Conservation (phyloP, 2,329 filamentous ascomycete species). For the Penicillium sp. region DNA sequence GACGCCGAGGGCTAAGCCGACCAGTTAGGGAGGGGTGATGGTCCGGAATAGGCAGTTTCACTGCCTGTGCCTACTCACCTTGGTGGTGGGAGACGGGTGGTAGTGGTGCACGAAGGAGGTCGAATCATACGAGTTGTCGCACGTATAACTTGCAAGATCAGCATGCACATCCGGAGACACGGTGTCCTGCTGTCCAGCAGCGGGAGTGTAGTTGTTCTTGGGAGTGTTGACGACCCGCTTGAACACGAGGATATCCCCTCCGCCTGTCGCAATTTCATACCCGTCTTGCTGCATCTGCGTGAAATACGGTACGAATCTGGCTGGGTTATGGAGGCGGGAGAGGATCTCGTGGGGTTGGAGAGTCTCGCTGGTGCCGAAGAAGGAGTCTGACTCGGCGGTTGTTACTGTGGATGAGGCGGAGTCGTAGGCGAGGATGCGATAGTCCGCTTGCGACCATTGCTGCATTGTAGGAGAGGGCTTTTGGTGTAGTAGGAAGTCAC, state of each 20-base stretch:
- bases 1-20: constrained; percentile 21
- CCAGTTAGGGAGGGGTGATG: constrained; percentile 30
- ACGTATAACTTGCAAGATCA: constrained; percentile 11
- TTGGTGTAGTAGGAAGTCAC: constrained; percentile 12
- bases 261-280: constrained; percentile 46
- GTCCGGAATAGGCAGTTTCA: constrained; percentile 20
- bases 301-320: constrained; percentile 46
- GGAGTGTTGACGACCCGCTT: constrained; percentile 19
- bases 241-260: constrained; percentile 45
- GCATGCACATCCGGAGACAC: constrained; percentile 1
- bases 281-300: constrained; percentile 40
- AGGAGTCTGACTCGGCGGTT: constrained; percentile 36
- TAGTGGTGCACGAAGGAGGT: not conserved
- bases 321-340: constrained; percentile 40
- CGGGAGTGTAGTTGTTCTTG: not conserved
- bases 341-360: constrained; percentile 38
- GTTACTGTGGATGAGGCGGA: constrained; percentile 31
- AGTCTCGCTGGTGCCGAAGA: constrained; percentile 27
- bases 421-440: constrained; percentile 44
- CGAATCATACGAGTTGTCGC: constrained; percentile 12
- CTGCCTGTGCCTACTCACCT: constrained; percentile 30
- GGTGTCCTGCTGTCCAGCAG: not conserved
- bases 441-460: constrained; percentile 17
- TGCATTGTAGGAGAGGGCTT: not conserved
- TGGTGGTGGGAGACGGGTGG: constrained; percentile 10